phyloP scores from a whole-genome alignment of 176 grass and related monocot genomes.

The Carex pumila region DNA sequence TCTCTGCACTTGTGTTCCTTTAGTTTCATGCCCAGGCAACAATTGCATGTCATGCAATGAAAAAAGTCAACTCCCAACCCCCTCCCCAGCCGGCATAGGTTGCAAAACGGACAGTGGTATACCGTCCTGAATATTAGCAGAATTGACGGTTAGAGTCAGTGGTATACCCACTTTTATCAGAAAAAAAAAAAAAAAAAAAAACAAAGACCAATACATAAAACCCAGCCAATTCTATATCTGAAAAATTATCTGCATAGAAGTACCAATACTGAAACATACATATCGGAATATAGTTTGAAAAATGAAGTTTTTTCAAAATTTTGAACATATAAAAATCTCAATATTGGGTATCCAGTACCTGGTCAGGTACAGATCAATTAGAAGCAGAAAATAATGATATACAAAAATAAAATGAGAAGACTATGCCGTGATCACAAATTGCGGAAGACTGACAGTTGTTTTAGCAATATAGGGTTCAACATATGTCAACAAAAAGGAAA shows the following conservation, averaged over 20 bases:
- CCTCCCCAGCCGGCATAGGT: slow-evolving; percentile 92
- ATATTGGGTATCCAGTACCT: neutral
- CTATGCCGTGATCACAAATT: neutral
- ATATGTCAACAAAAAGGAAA: neutral
- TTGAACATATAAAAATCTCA: neutral
- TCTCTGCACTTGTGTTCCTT: slow-evolving; percentile 91
- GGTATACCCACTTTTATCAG: too few relatives aligned
- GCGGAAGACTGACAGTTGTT: neutral
- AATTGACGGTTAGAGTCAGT: too few relatives aligned
- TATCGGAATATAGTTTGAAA: neutral
- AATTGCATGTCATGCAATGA: slow-evolving; percentile 99
- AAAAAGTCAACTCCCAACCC: slow-evolving; percentile 97
- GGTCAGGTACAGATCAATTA: neutral
- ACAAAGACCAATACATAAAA: neutral
- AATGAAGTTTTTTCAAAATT: neutral
- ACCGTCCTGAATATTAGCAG: slow-evolving; percentile 53
- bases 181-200: neutral
- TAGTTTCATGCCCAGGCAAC: slow-evolving; percentile 94
- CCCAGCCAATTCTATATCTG: neutral
- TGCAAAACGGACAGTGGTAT: slow-evolving; percentile 96
- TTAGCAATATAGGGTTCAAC: neutral
- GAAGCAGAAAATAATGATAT: neutral
- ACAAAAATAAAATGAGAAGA: neutral
- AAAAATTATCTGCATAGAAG: neutral
- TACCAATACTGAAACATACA: neutral